Base-by-base conservation (phyloP, 805 yeast genomes). In the Helenozyma baotianmanensis region DNA sequence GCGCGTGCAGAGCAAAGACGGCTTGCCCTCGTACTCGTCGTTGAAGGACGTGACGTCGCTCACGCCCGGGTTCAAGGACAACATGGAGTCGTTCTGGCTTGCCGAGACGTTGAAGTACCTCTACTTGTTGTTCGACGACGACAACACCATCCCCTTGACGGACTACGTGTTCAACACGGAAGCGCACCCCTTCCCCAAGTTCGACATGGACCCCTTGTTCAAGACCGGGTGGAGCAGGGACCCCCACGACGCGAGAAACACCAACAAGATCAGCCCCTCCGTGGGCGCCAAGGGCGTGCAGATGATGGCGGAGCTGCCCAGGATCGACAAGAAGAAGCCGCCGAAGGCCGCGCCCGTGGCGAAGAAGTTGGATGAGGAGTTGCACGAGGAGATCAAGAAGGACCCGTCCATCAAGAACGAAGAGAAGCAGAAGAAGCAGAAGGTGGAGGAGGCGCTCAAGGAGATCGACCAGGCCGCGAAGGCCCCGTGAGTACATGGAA, bases 31-130 rank as follows among this genome's bases (percentile, higher is more conserved):
- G 4, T 88, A 76, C 55, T 70, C 86, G 2, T 74, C 83, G 7
- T 59, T 88, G 43, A 62, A 71, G 31, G 85, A 84, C 53, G 89
- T 86, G 29, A 75, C 84, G 2, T 42, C 48, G 2, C 42, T 62
- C 6, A 76, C 79, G 21, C 78, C 89, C 3, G 50, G 53, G 14
- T 56, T 54, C 40, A 60, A 71, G 33, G 92, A 89, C 57, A 85
- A 84, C 51, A 75, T 84, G 76, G 96, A 88, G 59, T 81, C 94
- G 14, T 87, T 86, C 67, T 89, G 97, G 97, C 68, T 85, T 31
- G 89, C 96, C 2, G 96, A 89, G 56, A 89, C 97, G 3, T 70
- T 89, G 53, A 89, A 89, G 58, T 89, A 88, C 58, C 65, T 88
- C 25, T 46, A 46, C 39, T 40, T 47, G 30, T 35, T 47, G 27